Conservation (phyloP, 768 basidiomycete species). For the Russula abietina region DNA sequence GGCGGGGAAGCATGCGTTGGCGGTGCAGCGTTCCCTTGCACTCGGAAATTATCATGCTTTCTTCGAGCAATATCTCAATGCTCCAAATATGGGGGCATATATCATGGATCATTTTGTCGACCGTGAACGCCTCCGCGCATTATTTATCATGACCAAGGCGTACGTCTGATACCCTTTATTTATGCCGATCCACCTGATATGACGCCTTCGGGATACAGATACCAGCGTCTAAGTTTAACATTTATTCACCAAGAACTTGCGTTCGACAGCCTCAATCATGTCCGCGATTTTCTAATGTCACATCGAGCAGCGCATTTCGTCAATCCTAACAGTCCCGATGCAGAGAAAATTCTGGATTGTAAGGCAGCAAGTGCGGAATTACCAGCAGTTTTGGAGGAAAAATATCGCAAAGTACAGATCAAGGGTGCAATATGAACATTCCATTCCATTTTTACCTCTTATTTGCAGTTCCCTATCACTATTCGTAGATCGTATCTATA, state of each 20-base stretch:
- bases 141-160: conserved; percentile 92
- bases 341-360: conserved; percentile 66
- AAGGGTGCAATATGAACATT: conserved; percentile 77
- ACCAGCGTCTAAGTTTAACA: conserved; percentile 66
- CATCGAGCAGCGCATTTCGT: conserved; percentile 65
- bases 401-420: conserved; percentile 82
- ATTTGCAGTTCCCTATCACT: neutral
- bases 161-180: conserved; percentile 40
- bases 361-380: conserved; percentile 54
- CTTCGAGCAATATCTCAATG: conserved; percentile 75
- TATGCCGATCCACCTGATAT: neutral
- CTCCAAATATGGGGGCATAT: conserved; percentile 96
- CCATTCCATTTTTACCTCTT: conserved; percentile 9
- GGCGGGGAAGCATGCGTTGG: conserved; percentile 83
- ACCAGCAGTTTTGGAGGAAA: conserved; percentile 62
- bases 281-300: conserved; percentile 61
- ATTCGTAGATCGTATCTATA: conserved; percentile 15
- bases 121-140: conserved; percentile 78
- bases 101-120: conserved; percentile 99
- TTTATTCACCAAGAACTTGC: conserved; percentile 80
- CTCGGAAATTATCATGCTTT: conserved; percentile 93
- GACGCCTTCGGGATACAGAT: conserved; percentile 45
- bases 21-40: conserved; percentile 81
- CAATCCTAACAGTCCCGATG: conserved; percentile 56
- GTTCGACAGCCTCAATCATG: conserved; percentile 62